Evolutionary conservation across 2,329 filamentous ascomycete species (phyloP).

Genomic region (Plectosphaerella sp.): DNA sequence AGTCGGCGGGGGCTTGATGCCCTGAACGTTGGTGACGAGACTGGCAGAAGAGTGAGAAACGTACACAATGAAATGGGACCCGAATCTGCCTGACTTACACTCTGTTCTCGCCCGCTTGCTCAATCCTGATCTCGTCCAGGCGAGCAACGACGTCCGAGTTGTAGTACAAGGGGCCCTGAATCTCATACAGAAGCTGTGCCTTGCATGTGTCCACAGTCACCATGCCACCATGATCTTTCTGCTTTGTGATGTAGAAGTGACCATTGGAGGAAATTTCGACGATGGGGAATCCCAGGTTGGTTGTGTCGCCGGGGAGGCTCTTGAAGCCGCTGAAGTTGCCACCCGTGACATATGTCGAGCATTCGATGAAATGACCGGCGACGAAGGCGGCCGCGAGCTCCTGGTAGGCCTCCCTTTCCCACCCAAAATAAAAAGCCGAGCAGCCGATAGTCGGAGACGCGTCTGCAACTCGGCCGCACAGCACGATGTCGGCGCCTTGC

Average conservation of each 20-base stretch:
- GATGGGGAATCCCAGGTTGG: conserved; percentile 42
- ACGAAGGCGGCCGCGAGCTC: conserved; percentile 39
- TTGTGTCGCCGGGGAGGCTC: background rate
- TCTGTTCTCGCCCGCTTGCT: conserved; percentile 33
- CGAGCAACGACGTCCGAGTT: conserved; percentile 39
- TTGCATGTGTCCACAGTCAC: conserved; percentile 26
- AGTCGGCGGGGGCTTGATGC: conserved; percentile 24
- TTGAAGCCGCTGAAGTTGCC: conserved; percentile 47
- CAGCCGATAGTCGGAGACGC: conserved; percentile 45
- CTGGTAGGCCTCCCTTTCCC: conserved; percentile 38
- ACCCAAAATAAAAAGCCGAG: conserved; percentile 47
- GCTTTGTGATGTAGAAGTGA: conserved; percentile 42
- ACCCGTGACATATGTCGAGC: conserved; percentile 45
- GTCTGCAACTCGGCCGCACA: conserved; percentile 38
- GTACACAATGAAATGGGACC: background rate
- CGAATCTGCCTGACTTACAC: conserved; percentile 15
- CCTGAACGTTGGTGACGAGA: conserved; percentile 14
- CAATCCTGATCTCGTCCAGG: conserved; percentile 34
- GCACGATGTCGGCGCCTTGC: conserved; percentile 34
- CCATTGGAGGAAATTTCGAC: conserved; percentile 42
- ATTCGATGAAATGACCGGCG: conserved; percentile 46
- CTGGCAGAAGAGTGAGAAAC: background rate
- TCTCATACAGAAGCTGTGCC: conserved; percentile 38
- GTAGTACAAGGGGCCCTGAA: conserved; percentile 38
- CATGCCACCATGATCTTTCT: conserved; percentile 31